Percentiles rank a stretch among this genome's conserved stretches.
Conservation (phyloP, 164 flowering plant species). For the Nymphaea thermarum region DNA sequence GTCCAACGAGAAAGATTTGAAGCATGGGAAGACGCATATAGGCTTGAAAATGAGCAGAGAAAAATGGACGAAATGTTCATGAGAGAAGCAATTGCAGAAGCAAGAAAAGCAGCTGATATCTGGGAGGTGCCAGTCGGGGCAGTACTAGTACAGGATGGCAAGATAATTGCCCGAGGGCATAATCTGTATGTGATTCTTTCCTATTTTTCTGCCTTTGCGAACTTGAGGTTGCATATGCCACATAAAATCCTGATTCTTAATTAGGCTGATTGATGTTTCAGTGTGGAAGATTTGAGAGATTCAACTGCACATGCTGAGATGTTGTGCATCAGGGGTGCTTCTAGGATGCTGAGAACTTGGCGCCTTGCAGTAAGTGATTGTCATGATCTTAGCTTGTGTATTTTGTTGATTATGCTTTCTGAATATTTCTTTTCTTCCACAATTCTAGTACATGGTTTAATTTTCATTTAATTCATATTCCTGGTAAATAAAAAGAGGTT, state of each 20-base stretch:
- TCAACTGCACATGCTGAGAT: constrained; percentile 97
- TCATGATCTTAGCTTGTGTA: neutral
- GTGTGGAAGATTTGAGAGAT: constrained; percentile 88
- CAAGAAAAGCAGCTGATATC: constrained; percentile 78
- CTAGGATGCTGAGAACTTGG: constrained; percentile 67
- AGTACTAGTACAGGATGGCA: constrained; percentile 76
- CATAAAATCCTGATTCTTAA: neutral
- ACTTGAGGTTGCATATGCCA: neutral
- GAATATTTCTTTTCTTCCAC: too few relatives aligned
- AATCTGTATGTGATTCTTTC: constrained; percentile 53
- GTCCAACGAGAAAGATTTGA: constrained; percentile 51
- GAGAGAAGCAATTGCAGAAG: constrained; percentile 88
- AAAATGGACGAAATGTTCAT: constrained; percentile 79
- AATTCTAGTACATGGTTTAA: too few relatives aligned
- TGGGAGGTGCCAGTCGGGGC: constrained; percentile 99
- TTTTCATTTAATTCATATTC: too few relatives aligned
- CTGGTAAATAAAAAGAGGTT: too few relatives aligned
- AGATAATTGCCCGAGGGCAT: constrained; percentile 82
- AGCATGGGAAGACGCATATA: constrained; percentile 94
- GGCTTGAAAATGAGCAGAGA: constrained; percentile 56
- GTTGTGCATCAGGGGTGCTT: constrained; percentile 89
- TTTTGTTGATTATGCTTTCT: neutral
- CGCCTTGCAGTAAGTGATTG: constrained; percentile 62
- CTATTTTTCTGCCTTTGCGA: neutral
- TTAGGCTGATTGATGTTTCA: constrained; percentile 14